Conservation (phyloP, 306 rosid genomes). For the Vicia sativa region DNA sequence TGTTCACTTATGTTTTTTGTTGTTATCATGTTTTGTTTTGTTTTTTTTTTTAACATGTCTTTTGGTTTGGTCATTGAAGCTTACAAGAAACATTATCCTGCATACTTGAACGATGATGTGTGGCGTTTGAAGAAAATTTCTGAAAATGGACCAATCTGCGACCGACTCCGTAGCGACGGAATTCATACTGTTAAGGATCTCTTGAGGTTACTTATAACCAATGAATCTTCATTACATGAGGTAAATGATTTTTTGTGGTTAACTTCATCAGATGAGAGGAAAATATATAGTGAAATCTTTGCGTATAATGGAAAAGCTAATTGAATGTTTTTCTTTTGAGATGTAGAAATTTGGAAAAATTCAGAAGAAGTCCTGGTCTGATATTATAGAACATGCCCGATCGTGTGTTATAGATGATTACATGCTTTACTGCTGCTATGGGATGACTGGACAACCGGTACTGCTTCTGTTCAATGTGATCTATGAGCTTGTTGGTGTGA, state of each 20-base stretch:
- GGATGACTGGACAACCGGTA: constrained; percentile 17
- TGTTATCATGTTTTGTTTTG: no score
- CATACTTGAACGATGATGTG: constrained; percentile 51
- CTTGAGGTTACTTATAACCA: constrained; percentile 38
- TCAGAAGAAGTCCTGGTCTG: constrained; percentile 45
- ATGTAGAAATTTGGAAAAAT: constrained; percentile 53
- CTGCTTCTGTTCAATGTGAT: constrained; percentile 50
- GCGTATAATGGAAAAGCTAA: not conserved
- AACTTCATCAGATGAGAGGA: not conserved
- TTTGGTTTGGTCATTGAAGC: constrained; percentile 46
- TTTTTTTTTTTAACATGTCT: constrained; percentile 15
- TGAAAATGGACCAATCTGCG: constrained; percentile 47
- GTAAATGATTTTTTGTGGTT: constrained; percentile 41
- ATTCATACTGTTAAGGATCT: constrained; percentile 54
- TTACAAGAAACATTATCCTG: constrained; percentile 63
- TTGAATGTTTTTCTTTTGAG: constrained; percentile 26
- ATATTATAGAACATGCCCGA: constrained; percentile 57
- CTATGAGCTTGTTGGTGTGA: constrained; percentile 53
- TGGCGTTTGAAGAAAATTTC: constrained; percentile 71
- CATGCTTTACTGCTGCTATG: constrained; percentile 40
- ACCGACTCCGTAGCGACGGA: constrained; percentile 28
- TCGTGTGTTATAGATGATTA: constrained; percentile 45
- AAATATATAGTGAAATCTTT: not conserved
- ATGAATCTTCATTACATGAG: constrained; percentile 36
- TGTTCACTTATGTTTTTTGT: not conserved